phyloP scores from a whole-genome alignment of 1,139 yeast species.

The Fermentozyma sake region DNA sequence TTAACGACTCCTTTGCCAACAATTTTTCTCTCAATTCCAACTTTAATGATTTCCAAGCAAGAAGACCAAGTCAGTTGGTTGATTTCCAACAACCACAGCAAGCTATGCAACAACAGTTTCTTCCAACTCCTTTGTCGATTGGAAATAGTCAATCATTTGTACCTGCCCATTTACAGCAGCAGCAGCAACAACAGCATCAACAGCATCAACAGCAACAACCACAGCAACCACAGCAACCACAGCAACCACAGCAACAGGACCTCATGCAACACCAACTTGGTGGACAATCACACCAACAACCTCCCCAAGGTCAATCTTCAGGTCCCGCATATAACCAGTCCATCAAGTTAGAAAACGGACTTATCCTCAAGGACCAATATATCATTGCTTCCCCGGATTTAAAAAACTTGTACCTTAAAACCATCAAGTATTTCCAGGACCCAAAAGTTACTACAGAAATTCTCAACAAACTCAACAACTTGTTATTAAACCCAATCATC shows the following conservation, averaged over 20 bases:
- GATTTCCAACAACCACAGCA: constrained; percentile 21
- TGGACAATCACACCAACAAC: constrained; percentile 2
- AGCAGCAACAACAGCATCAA: constrained; percentile 4
- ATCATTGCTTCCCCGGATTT: constrained; percentile 52
- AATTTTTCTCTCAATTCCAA: constrained; percentile 30
- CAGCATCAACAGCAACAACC: constrained; percentile 4
- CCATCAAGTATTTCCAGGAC: constrained; percentile 47
- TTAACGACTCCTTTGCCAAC: constrained; percentile 32
- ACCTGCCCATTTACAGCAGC: constrained; percentile 4
- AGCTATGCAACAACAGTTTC: constrained; percentile 6
- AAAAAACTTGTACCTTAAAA: constrained; percentile 37
- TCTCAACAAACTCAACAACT: constrained; percentile 29
- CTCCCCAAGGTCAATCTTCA: constrained; percentile 1
- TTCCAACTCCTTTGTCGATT: constrained; percentile 7
- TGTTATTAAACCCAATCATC: constrained; percentile 28
- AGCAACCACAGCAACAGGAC: constrained; percentile 4
- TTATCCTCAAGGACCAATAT: constrained; percentile 45
- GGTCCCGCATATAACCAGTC: constrained; percentile 7
- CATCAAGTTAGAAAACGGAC: constrained; percentile 52
- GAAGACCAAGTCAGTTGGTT: constrained; percentile 44
- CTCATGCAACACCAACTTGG: constrained; percentile 4
- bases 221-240: constrained; percentile 6
- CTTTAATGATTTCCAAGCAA: constrained; percentile 38
- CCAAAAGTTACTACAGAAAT: constrained; percentile 27
- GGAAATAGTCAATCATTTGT: constrained; percentile 7